Conservation (phyloP, 768 basidiomycete species). For the Antrodiella citrinella region DNA sequence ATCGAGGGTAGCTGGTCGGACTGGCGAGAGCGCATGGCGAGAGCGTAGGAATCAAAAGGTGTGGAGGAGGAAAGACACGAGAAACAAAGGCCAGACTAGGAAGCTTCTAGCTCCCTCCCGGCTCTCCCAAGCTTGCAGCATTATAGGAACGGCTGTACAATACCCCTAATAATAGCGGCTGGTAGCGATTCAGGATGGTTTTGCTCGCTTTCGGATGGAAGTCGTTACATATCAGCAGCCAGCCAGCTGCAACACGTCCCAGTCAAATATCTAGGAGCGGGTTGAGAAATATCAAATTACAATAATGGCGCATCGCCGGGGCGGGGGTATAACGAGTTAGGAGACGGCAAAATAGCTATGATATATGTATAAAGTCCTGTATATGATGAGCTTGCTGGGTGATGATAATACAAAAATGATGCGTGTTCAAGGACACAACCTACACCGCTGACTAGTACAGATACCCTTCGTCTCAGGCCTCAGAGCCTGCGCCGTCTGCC, state of each 20-base stretch:
- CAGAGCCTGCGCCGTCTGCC: slow-evolving; percentile 13
- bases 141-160: no score
- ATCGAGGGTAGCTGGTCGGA: neutral
- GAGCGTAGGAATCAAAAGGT: neutral
- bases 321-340: neutral
- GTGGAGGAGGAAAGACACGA: neutral
- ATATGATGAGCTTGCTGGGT: neutral
- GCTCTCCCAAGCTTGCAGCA: neutral
- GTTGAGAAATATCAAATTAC: neutral
- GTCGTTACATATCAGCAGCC: no score
- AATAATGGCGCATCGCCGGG: neutral
- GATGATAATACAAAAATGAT: neutral
- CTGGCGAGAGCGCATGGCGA: neutral
- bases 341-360: neutral
- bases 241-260: no score
- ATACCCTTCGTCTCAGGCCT: no score
- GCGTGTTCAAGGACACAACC: neutral
- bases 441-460: neutral
- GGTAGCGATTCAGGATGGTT: no score
- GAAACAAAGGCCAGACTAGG: neutral
- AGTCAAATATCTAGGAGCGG: no score
- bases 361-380: neutral
- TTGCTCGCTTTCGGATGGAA: no score
- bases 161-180: no score
- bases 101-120: neutral